These are phyloP conservation scores for Neurospora terricola DNA, from an alignment of 495 filamentous ascomycete species.

Conservation along the genomic window DNA sequence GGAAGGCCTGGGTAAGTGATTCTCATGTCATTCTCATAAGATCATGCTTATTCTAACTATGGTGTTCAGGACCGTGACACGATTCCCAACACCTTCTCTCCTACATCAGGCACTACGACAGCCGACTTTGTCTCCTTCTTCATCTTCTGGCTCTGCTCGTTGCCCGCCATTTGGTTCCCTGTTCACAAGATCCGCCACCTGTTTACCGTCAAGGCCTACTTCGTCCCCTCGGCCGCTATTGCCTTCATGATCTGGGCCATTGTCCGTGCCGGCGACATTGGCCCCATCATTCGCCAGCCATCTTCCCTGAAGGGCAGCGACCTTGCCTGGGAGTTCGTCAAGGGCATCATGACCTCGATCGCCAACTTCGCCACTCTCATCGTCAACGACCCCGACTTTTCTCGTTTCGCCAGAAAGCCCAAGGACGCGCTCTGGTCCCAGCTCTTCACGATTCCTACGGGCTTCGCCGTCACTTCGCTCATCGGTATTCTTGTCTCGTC, in stretches of 20 bases:
- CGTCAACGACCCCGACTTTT: slow-evolving; percentile 77
- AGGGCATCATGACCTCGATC: slow-evolving; percentile 78
- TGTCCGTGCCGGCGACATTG: slow-evolving; percentile 70
- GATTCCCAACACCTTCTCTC: slow-evolving; percentile 58
- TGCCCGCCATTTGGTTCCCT: slow-evolving; percentile 81
- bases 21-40: not conserved
- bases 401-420: slow-evolving; percentile 75
- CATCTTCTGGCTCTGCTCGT: slow-evolving; percentile 68
- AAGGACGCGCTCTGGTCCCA: slow-evolving; percentile 84
- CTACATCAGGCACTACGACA: slow-evolving; percentile 58
- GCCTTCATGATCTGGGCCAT: slow-evolving; percentile 89
- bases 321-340: slow-evolving; percentile 73
- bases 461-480: slow-evolving; percentile 83
- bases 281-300: slow-evolving; percentile 72
- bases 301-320: slow-evolving; percentile 53
- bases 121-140: slow-evolving; percentile 71
- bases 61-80: slow-evolving; percentile 30
- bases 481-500: slow-evolving; percentile 93
- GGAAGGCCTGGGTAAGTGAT: slow-evolving; percentile 45
- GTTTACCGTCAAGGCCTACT: slow-evolving; percentile 83
- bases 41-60: slow-evolving; percentile 5
- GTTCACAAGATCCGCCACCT: slow-evolving; percentile 72
- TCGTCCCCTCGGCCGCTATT: slow-evolving; percentile 75
- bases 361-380: slow-evolving; percentile 89
- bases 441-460: slow-evolving; percentile 73